Percentiles rank a stretch among this genome's conserved stretches.
Conservation (phyloP, 2,329 filamentous ascomycete genomes). For the Alternaria longipes region DNA sequence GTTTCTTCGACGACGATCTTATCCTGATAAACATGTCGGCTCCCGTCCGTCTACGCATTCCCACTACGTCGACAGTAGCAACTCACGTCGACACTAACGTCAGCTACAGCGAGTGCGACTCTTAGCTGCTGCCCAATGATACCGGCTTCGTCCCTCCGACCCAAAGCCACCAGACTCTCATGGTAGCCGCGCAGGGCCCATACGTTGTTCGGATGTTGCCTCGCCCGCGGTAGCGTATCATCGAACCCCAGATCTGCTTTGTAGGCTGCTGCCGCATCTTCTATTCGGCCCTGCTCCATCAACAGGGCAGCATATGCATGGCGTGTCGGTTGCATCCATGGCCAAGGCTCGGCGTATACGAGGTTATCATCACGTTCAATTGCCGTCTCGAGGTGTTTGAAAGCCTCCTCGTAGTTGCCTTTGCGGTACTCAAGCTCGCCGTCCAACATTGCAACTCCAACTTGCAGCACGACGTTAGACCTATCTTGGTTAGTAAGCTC, state of each 20-base stretch:
- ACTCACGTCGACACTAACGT: slow-evolving; percentile 66
- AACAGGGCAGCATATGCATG: slow-evolving; percentile 76
- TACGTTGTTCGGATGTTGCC: slow-evolving; percentile 76
- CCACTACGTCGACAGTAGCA: slow-evolving; percentile 62
- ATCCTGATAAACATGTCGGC: not conserved
- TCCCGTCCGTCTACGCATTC: slow-evolving; percentile 1
- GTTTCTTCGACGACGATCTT: slow-evolving; percentile 3
- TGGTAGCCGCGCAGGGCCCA: slow-evolving; percentile 79
- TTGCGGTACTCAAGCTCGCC: slow-evolving; percentile 78
- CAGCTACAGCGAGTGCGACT: slow-evolving; percentile 64
- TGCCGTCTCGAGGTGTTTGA: slow-evolving; percentile 65
- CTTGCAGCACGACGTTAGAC: slow-evolving; percentile 68
- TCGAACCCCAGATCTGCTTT: slow-evolving; percentile 54
- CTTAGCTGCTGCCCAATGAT: slow-evolving; percentile 62
- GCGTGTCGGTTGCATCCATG: slow-evolving; percentile 78
- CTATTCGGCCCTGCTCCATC: slow-evolving; percentile 68
- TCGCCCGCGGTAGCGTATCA: slow-evolving; percentile 67
- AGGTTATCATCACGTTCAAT: slow-evolving; percentile 69
- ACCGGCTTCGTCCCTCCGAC: slow-evolving; percentile 58
- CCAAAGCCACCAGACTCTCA: slow-evolving; percentile 70
- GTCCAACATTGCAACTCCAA: slow-evolving; percentile 71
- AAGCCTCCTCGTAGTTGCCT: slow-evolving; percentile 67
- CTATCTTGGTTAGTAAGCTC: not conserved
- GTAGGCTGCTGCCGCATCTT: slow-evolving; percentile 52
- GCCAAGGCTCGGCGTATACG: slow-evolving; percentile 79